A percentile compares a stretch with the other conserved stretches of the same genome.
Conservation (phyloP, 768 basidiomycete genomes). For the Suillus hirtellus region DNA sequence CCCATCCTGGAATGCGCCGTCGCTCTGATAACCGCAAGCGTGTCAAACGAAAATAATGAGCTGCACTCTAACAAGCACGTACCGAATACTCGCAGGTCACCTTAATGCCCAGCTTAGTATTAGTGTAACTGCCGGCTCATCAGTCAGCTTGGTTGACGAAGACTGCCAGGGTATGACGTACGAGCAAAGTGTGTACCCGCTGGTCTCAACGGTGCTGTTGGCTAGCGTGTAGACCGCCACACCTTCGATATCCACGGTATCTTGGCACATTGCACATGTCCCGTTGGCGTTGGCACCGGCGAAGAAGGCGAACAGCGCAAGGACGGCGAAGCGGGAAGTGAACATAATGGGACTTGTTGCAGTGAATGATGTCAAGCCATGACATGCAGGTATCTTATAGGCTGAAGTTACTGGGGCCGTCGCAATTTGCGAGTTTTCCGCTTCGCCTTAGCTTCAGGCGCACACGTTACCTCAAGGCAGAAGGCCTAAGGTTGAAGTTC, state of each 20-base stretch:
- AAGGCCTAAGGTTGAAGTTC: no score
- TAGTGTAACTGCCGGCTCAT: neutral
- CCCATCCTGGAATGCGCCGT: neutral
- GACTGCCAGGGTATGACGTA: neutral
- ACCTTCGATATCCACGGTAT: neutral
- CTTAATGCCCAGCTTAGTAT: neutral
- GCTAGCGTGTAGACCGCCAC: neutral
- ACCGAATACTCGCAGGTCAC: neutral
- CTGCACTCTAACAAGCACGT: neutral
- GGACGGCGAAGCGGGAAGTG: neutral
- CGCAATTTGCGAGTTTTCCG: neutral
- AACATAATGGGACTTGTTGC: neutral
- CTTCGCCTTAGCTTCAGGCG: neutral
- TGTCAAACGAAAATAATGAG: neutral
- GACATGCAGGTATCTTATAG: neutral
- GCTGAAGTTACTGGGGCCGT: neutral
- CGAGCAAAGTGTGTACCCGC: neutral
- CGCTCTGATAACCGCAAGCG: neutral
- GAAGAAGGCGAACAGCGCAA: neutral
- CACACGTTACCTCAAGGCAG: no score
- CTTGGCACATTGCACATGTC: neutral
- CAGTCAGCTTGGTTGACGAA: neutral
- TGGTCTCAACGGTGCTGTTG: neutral
- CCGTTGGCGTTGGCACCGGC: neutral
- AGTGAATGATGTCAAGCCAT: neutral